Evolutionary conservation across 208 protist species (phyloP), one percentile per base, ranked within the genome.

Genomic region (Trypanosoma caninum): DNA sequence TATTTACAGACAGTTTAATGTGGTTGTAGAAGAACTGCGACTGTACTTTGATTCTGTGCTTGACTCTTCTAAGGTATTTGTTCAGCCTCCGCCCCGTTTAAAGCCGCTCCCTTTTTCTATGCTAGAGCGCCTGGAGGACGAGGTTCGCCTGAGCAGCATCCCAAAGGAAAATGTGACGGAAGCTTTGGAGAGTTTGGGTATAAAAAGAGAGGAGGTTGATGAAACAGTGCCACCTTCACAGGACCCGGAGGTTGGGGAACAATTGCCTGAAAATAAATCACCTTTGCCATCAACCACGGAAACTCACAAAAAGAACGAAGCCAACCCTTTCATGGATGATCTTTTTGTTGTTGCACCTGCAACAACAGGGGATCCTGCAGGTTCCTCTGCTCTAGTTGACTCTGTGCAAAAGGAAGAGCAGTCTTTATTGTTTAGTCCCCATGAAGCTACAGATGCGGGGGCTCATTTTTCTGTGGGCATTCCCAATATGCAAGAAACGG

Each of bases 141-240:
- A 86, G 40, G 55, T 89, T 59, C 60, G 51, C 3, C 53, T 72
- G 35, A 74, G 59, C 47, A 59, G 63, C 9, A 52, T 68, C 31
- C 54, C 56, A 18, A 50, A 11, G 5, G 69, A 78, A n/a, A 61
- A 72, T 38, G 47, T 74, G 1, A 77, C 53, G 2, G 55, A 71
- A 53, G 74, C 72, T 14, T 46, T 88, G 51, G 76, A 77, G 42
- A 84, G 74, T 38, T 71, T 88, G 13, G 79, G 78, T 27, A 88
- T 91, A 54, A 56, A 30, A 11, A 20, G 28, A 31, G 34, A 11
- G 18, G 28, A 31, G 37, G 33, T 59, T 23, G 31, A 56, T n/a
- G 27, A 40, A 30, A 35, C 6, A 42, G 2, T 41, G 23, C 45
- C 46, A 4, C 5, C n/a, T n/a, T n/a, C n/a, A n/a, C n/a, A n/a